These are phyloP conservation scores for Vaccinium vitisidaea DNA, from an alignment of 148 eudicot genomes.

Conservation along the genomic window DNA sequence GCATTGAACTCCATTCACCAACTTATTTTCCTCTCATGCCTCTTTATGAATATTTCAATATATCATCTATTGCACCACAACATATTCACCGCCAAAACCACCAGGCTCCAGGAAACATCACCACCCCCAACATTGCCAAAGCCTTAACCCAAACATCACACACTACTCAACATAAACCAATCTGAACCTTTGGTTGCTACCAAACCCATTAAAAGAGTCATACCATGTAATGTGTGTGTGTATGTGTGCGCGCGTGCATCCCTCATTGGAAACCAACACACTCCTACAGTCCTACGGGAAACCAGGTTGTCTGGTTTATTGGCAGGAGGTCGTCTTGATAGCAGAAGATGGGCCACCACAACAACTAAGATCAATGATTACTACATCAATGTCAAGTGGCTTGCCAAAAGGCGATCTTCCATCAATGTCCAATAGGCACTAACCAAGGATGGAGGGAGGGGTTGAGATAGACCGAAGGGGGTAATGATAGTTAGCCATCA, in stretches of 20 bases:
- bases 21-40: background rate
- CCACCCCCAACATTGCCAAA: too few relatives aligned
- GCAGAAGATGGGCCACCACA: background rate
- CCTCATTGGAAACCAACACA: background rate
- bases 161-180: background rate
- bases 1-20: background rate
- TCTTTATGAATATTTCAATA: background rate
- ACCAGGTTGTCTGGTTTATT: background rate
- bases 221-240: background rate
- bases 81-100: background rate
- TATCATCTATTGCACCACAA: background rate
- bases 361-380: background rate
- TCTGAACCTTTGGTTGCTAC: background rate
- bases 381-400: too few relatives aligned
- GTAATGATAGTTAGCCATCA: too few relatives aligned
- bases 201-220: background rate
- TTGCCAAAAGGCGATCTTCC: too few relatives aligned
- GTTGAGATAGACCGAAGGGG: background rate
- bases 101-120: background rate
- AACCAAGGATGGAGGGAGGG: too few relatives aligned
- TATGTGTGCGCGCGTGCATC: too few relatives aligned
- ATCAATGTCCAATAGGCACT: too few relatives aligned
- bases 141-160: background rate
- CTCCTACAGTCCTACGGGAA: background rate
- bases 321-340: background rate